Base-by-base conservation (phyloP, 2,329 filamentous ascomycete species). In the Pseudocercospora eumusae region DNA sequence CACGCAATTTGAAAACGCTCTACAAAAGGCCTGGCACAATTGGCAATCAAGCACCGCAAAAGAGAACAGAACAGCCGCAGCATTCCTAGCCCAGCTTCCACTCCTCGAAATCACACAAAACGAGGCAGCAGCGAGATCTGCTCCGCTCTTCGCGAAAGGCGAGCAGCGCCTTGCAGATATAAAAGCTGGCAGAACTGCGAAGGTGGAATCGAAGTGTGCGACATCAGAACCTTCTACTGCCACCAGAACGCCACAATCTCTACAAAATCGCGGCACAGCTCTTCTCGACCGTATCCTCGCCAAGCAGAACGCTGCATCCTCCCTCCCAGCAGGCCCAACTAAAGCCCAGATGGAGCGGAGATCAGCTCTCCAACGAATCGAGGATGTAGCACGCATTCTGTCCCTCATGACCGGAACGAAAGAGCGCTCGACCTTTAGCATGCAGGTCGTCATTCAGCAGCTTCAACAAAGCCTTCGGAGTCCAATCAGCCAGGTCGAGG, bases 141-240 rank as follows among this genome's bases (percentile, higher is more conserved):
- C 85, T 11, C 83, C 85, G 1, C 68, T 88, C 5, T 79, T 88
- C 27, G 81, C 83, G 54, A 90, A 87, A 70, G 89, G 89, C 28
- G 87, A 90, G 67, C 84, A 84, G 62, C 84, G 87, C 7, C 80
- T 93, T n/a, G 81, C 86, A 61, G 86, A 89, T 55, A 80, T 93
- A 68, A 90, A 88, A 74, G 81, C 82, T 54, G 85, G 81, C 63
- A 68, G 68, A 25, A 64, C 62, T 66, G 74, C 71, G 1, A 68
- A 66, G 70, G 69, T 52, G 61, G 66, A 47, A 57, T 57, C 49
- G 18, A 61, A 49, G 44, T 53, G 52, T 40, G 27, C 53, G 10
- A 31, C 62, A 4, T 52, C 56, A 36, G 53, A 57, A 20, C 33
- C 28, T 54, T 45, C 44, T 7, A 42, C 42, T 3, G 42, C 33